Base-by-base conservation (phyloP, 345 rosid species). In the Camelina neglecta region DNA sequence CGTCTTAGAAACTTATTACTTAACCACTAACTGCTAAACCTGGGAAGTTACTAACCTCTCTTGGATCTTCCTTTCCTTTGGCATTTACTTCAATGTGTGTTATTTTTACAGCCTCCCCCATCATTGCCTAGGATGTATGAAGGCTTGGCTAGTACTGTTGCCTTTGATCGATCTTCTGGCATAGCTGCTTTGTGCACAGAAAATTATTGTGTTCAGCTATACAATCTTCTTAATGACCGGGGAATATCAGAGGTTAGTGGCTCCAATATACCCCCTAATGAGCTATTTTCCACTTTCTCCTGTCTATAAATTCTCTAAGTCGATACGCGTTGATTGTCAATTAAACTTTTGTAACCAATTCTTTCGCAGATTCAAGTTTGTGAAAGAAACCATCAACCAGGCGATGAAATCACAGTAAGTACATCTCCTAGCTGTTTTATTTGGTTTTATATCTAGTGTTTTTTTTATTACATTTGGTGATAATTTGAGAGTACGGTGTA, bases 321-420 rank as follows among this genome's bases (percentile, higher is more conserved):
- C 39, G 61, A 18, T 48, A 36, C 36, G 10, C 41, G 21, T 42
- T 61, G 9, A 12, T 49, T 49, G 65, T 26, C 36, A 33, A 4
- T 11, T 61, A 53, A 60, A 57, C 11, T n/a, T 55, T 48, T 4
- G 7, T 44, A 44, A 44, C 11, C 7, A 44, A 44, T 44, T 16
- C 7, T 44, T 44, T 44, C 13, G 49, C 16, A 44, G 49, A 44
- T 44, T 44, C 49, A 44, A 44, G 16, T 44, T 44, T 44, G 49
- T 82, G 99, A 92, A 81, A 90, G 98, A 87, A 95, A 88, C 80
- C 93, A 95, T 83, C 99, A 95, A 72, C 98, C 99, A 12, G 93
- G 88, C 51, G 97, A 92, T 83, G 97, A 85, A 58, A 72, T 90
- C 80, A 90, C 93, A 85, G 99, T 95, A 85, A 71, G 80, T 61